Evolutionary conservation across 1,139 yeast species (phyloP).

Genomic region (Suhomyces bokatorum): DNA sequence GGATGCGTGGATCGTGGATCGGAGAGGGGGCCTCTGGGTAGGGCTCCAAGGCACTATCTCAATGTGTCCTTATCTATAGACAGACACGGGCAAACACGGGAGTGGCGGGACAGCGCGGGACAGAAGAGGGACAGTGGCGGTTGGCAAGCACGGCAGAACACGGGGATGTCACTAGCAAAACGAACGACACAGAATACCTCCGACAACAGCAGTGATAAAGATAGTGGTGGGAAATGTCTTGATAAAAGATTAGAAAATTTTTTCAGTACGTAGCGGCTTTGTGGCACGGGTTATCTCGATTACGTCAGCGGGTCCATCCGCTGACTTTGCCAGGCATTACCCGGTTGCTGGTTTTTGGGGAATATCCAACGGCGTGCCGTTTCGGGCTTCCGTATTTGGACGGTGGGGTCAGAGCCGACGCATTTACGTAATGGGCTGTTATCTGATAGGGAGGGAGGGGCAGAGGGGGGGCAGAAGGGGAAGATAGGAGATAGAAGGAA

Average conservation of each 20-base stretch:
- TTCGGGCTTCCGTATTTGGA: neutral
- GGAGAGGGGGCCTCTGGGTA: too few species aligned
- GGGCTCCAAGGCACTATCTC: too few species aligned
- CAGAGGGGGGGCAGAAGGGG: neutral
- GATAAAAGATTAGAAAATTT: constrained; percentile 14
- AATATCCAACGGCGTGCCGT: neutral
- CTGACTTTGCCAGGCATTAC: constrained; percentile 1
- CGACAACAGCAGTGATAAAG: constrained; percentile 2
- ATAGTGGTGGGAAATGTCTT: constrained; percentile 8
- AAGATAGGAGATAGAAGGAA: too few species aligned
- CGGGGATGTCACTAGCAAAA: neutral
- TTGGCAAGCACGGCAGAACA: neutral
- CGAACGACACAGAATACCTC: constrained; percentile 4
- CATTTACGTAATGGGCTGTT: neutral
- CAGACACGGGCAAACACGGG: neutral
- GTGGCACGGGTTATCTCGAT: constrained; percentile 12
- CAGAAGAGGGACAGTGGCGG: neutral
- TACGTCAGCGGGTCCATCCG: constrained; percentile 5
- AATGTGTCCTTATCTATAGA: too few species aligned
- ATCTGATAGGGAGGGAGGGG: neutral
- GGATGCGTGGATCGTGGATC: too few species aligned
- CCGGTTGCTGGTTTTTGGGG: constrained; percentile 2
- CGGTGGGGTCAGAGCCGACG: neutral
- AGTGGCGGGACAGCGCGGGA: too few species aligned
- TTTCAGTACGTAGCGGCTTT: constrained; percentile 10